A percentile compares a stretch with the other conserved stretches of the same genome.
Evolutionary conservation across 2,329 filamentous ascomycete species (phyloP).

Genomic region (Botrytis fabae): DNA sequence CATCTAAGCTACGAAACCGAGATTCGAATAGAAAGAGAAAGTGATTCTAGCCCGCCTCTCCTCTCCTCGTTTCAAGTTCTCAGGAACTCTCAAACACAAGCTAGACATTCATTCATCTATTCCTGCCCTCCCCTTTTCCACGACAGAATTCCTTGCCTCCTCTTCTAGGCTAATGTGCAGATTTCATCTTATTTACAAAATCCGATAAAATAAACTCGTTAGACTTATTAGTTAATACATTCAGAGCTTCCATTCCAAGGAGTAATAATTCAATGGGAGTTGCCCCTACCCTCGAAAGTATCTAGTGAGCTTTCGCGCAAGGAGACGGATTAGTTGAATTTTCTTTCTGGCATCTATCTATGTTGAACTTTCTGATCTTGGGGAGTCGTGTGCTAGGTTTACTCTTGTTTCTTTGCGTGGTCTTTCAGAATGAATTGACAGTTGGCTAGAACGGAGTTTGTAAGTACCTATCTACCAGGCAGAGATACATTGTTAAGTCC

Average conservation of each 20-base stretch:
- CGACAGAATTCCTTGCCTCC: background rate
- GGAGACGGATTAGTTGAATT: too few species aligned
- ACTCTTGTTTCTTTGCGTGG: background rate
- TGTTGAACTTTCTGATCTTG: background rate
- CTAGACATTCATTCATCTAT: background rate
- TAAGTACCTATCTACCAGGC: background rate
- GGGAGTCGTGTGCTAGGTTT: background rate
- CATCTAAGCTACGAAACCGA: background rate
- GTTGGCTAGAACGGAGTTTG: background rate
- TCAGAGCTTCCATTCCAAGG: background rate
- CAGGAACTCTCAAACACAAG: background rate
- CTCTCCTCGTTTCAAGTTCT: background rate
- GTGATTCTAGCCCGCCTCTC: background rate
- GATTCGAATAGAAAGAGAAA: background rate
- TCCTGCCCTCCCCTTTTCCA: background rate
- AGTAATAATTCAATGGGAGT: too few species aligned
- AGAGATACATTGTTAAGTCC: too few species aligned
- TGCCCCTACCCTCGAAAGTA: background rate
- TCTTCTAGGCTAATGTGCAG: background rate
- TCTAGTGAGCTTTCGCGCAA: background rate
- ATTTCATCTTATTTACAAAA: background rate
- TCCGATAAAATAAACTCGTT: background rate
- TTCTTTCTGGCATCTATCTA: background rate
- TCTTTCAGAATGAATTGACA: background rate
- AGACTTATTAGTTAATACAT: background rate